Base-by-base conservation (phyloP, 192 early-diverging fungal species). In the Podila epigama region DNA sequence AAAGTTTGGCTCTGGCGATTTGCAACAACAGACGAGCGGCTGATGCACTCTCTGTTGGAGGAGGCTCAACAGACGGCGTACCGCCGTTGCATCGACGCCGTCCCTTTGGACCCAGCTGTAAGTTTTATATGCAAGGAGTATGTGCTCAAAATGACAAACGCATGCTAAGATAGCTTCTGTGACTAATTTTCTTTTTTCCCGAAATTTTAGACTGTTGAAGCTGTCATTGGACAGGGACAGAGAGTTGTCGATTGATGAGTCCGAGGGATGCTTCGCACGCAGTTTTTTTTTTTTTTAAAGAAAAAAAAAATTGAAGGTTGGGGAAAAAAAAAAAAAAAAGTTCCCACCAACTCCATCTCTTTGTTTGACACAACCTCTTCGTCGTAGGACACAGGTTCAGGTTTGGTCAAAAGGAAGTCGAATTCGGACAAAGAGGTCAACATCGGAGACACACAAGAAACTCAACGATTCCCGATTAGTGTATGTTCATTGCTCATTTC, bases 21-120 rank as follows among this genome's bases (percentile, higher is more conserved):
- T 60, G 68, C 72, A 25, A 67, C 77, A 5, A 82, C 83, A 3
- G 86, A 87, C 50, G 66, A 80, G 55, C 58, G 85, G 22, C 50
- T 84, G 29, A 58, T 86, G 63, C 80, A 69, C 27, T 66, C 67
- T 7, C 60, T 89, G 3, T 36, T 84, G 5, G 88, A 89, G 31
- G 88, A 89, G 50, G 73, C 85, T 11, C 66, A 79, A 15, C 72
- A 83, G 22, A 83, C 77, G 32, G 84, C 80, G 9, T 86, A 83
- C 68, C 63, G 82, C 41, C 75, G 86, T 18, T 89, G 85, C 61
- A 68, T 80, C 20, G 79, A 87, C 68, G 68, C 84, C 4, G 63
- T 42, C 36, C 70, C 77, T 12, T 34, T 85, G 51, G 84, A 85
- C 55, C 39, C 60, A 2, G 58, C 58, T 35, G 83, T 84, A 68